These are phyloP conservation scores for Amanita subjunquillea DNA, from an alignment of 768 basidiomycete species.

Conservation along the genomic window DNA sequence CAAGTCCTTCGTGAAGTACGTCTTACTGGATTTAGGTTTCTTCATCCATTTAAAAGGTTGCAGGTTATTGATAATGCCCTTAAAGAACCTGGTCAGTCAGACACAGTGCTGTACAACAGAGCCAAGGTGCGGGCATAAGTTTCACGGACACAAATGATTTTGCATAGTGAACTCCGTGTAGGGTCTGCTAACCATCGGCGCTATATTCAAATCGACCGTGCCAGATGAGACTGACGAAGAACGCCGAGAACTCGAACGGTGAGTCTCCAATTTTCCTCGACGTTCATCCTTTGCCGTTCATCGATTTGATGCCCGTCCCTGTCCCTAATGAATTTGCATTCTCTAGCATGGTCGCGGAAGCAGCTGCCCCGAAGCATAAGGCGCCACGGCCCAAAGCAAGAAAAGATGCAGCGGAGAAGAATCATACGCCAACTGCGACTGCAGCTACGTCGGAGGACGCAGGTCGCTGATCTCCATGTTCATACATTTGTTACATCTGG, in stretches of 20 bases:
- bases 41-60: slow-evolving; percentile 6
- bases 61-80: slow-evolving; percentile 79
- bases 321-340: neutral
- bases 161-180: slow-evolving; percentile 15
- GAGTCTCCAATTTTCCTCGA: slow-evolving; percentile 13
- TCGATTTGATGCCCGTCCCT: slow-evolving; percentile 2
- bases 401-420: slow-evolving; percentile 25
- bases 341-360: slow-evolving; percentile 79
- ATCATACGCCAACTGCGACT: slow-evolving; percentile 4
- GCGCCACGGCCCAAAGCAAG: slow-evolving; percentile 57
- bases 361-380: slow-evolving; percentile 65
- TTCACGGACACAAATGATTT: neutral
- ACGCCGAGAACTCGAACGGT: slow-evolving; percentile 90
- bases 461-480: neutral
- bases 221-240: slow-evolving; percentile 93
- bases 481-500: neutral
- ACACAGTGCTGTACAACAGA: slow-evolving; percentile 63
- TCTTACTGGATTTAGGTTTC: neutral
- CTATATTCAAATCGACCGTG: slow-evolving; percentile 74
- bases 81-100: slow-evolving; percentile 66
- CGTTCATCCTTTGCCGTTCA: neutral
- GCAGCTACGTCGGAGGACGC: neutral
- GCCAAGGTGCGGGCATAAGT: slow-evolving; percentile 54
- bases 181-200: slow-evolving; percentile 84
- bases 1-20: slow-evolving; percentile 70